These are phyloP conservation scores for Tuber brumale DNA, from an alignment of 495 filamentous ascomycete species.

Conservation along the genomic window DNA sequence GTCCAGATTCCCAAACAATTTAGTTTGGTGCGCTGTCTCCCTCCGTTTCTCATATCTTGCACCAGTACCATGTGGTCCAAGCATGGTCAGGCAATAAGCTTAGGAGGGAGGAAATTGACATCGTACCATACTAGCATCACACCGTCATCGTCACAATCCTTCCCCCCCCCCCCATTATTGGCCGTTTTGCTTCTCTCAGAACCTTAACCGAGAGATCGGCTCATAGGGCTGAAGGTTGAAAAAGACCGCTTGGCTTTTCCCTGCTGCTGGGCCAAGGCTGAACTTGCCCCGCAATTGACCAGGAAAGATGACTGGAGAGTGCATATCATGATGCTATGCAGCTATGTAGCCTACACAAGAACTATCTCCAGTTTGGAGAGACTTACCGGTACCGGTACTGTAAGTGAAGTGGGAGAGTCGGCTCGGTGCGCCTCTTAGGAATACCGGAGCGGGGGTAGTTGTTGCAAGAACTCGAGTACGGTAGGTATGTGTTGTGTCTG, in stretches of 20 bases:
- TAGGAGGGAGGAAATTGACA: background rate
- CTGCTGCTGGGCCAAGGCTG: background rate
- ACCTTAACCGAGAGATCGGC: constrained; percentile 3
- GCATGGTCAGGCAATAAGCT: background rate
- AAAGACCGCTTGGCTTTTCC: background rate
- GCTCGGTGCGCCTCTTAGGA: background rate
- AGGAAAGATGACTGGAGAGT: background rate
- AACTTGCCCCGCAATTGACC: constrained; percentile 3
- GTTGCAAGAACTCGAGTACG: no score
- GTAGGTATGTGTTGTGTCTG: background rate
- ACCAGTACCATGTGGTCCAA: background rate
- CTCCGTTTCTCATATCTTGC: background rate
- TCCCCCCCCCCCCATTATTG: background rate
- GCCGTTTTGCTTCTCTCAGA: constrained; percentile 3
- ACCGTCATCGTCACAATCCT: background rate
- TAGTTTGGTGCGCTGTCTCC: background rate
- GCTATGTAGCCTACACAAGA: background rate
- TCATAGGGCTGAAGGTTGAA: background rate
- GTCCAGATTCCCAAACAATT: background rate
- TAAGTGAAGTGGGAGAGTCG: background rate
- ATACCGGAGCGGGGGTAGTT: background rate
- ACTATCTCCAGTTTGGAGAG: background rate
- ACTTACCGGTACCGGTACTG: no score
- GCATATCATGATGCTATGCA: background rate
- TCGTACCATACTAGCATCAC: background rate